Evolutionary conservation across 768 basidiomycete species (phyloP), one percentile per base, ranked within the genome.

Genomic region (Tricholoma matsutake): DNA sequence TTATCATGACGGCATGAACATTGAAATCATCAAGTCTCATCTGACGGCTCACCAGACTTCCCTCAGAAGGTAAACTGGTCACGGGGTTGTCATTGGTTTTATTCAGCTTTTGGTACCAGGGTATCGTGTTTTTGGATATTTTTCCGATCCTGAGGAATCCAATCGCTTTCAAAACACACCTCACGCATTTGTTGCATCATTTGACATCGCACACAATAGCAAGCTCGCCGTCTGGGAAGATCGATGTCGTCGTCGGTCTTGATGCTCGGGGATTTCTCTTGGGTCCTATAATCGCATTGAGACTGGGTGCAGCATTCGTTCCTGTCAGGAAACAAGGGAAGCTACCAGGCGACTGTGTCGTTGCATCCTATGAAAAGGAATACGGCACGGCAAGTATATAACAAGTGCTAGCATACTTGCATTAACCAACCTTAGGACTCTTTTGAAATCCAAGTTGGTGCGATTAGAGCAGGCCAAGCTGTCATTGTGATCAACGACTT

Each of bases 251-350:
- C 65, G 94, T 99, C 59, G 97, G 92, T 32, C 83, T 99, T 47
- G 97, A 99, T 73, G 96, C 96, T 22, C 83, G 97, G 58, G 97
- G 97, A 13, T 99, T 99, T 79, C 83, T 99, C 55, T 75, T 99
- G 9, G 97, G 96, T 1, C 97, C 97, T 1, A 84, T 94, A 65
- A 85, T 99, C 67, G 97, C 97, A 4, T 76, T 93, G 68, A 81
- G 96, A 60, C 78, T 99, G 28, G 92, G 93, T 28, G 95, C 95
- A 1, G 92, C 94, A 10, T 99, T 99, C 66, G 94, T 97, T 3
- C 96, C 97, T 2, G 95, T 98, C 34, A 83, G 97, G 61, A 99
- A 99, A 77, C 78, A 79, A 62, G 96, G 95, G 4, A 99, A 98
- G 74, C 81, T 99, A n/a, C 97, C 97, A 6, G 97, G 97, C 51